Evolutionary conservation across 352 stramenopile genomes (phyloP).

Genomic region (Phytophthora megakarya): DNA sequence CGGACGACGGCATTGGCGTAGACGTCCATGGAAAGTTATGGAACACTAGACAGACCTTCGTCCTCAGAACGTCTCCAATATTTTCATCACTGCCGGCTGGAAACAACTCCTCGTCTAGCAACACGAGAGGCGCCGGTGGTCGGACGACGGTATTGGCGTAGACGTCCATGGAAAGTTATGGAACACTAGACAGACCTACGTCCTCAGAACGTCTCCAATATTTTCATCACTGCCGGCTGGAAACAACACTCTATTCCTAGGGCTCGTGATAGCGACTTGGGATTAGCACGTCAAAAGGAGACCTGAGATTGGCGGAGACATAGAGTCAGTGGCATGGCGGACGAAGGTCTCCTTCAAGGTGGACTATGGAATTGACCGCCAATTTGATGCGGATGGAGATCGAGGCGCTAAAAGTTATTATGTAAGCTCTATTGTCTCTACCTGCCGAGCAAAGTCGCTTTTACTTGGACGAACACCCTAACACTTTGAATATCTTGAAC

Average conservation of each 20-base stretch:
- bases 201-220: conserved; percentile 22
- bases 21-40: conserved; percentile 18
- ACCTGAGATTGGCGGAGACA: conserved; percentile 2
- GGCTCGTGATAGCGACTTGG: conserved; percentile 7
- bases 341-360: no score
- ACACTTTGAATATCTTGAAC: no score
- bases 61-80: conserved; percentile 22
- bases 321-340: conserved; percentile 9
- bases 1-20: conserved; percentile 26
- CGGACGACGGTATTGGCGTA: conserved; percentile 26
- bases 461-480: no score
- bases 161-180: conserved; percentile 18
- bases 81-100: conserved; percentile 21
- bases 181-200: conserved; percentile 1
- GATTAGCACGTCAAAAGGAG: conserved; percentile 13
- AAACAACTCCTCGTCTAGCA: conserved; percentile 48
- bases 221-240: conserved; percentile 21
- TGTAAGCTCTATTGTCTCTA: no score
- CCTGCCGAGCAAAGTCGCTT: no score
- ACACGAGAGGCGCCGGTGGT: conserved; percentile 30
- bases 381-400: no score
- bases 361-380: no score
- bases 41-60: conserved; percentile 1
- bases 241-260: conserved; percentile 25
- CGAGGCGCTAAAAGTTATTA: no score